These are phyloP conservation scores for Penicillium crustosum DNA, from an alignment of 2,329 filamentous ascomycete species.

Conservation along the genomic window DNA sequence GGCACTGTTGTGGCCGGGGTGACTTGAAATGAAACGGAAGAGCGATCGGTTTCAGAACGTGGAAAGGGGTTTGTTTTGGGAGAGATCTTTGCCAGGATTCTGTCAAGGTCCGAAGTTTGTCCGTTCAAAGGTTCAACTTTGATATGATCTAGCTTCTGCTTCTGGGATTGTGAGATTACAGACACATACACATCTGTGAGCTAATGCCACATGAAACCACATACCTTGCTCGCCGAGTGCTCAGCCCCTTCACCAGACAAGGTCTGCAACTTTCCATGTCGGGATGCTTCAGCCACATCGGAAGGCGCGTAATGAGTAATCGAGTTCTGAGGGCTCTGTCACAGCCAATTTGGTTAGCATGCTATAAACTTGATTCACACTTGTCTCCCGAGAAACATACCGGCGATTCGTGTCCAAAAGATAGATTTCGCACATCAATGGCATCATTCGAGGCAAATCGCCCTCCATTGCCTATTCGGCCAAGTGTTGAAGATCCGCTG, in stretches of 20 bases:
- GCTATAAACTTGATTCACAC: neutral
- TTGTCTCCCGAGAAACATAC: constrained; percentile 23
- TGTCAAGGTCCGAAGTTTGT: constrained; percentile 60
- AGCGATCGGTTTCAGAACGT: constrained; percentile 24
- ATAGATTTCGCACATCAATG: constrained; percentile 17
- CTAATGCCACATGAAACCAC: constrained; percentile 9
- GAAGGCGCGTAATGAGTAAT: constrained; percentile 28
- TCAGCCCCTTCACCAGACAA: constrained; percentile 25
- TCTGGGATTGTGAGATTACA: constrained; percentile 42
- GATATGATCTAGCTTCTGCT: constrained; percentile 49
- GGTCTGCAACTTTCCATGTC: constrained; percentile 35
- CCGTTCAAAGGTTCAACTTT: constrained; percentile 30
- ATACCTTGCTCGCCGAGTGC: constrained; percentile 40
- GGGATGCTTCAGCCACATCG: constrained; percentile 36
- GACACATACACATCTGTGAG: neutral
- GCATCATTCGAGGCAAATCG: constrained; percentile 22
- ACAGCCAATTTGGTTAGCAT: constrained; percentile 2
- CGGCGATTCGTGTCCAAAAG: constrained; percentile 27
- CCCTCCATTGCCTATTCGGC: constrained; percentile 26
- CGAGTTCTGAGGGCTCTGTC: constrained; percentile 29
- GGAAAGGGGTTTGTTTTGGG: constrained; percentile 29
- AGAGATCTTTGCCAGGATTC: constrained; percentile 49
- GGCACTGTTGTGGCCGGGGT: constrained; percentile 17
- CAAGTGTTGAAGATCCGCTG: constrained; percentile 25
- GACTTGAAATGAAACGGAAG: constrained; percentile 19